Evolutionary conservation across 106 monocot species (phyloP).

Genomic region (Dendrobium huoshanense): DNA sequence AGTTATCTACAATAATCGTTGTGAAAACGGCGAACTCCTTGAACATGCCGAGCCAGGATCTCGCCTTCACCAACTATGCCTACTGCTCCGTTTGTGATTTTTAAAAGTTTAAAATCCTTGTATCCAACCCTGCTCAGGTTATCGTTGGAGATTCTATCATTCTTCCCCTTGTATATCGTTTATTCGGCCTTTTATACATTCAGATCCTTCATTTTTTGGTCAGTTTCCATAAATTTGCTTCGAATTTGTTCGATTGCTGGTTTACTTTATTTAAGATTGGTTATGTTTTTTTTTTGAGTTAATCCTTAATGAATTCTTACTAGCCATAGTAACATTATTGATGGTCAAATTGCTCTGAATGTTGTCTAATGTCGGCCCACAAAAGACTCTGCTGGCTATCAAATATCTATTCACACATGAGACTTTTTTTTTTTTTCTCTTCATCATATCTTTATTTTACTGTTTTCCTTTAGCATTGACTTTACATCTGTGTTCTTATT

Average conservation of each 20-base stretch:
- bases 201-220: not conserved
- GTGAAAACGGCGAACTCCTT: not conserved
- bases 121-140: constrained; percentile 24
- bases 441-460: not conserved
- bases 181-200: not conserved
- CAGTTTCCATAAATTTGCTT: not conserved
- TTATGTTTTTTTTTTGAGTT: not conserved
- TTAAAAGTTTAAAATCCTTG: constrained; percentile 30
- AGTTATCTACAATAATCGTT: constrained; percentile 39
- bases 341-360: constrained; percentile 64
- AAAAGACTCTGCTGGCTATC: constrained; percentile 69
- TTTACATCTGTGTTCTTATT: constrained; percentile 5
- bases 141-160: constrained; percentile 56
- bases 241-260: not conserved
- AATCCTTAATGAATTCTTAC: constrained; percentile 58
- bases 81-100: constrained; percentile 67
- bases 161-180: constrained; percentile 88
- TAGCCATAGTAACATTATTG: constrained; percentile 32
- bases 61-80: constrained; percentile 78
- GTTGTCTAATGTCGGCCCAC: constrained; percentile 73
- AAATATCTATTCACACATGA: constrained; percentile 24
- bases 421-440: not conserved
- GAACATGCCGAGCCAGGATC: constrained; percentile 67
- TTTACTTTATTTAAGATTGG: not conserved
- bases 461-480: not conserved